phyloP scores from a whole-genome alignment of 208 protist genomes.

The Tritrichomonas musculus region DNA sequence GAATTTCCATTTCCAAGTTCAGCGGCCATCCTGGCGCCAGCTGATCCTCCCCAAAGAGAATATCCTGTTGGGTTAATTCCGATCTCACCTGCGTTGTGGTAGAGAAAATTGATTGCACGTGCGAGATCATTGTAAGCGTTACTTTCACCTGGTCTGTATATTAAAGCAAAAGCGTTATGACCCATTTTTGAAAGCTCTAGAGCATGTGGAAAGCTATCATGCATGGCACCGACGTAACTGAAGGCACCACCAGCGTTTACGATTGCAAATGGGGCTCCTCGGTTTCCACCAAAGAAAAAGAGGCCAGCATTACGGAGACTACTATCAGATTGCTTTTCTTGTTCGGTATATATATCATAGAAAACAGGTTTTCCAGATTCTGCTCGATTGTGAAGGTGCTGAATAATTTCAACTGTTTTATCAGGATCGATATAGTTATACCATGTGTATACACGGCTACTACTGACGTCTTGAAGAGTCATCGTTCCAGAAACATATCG shows the following conservation, averaged over 20 bases:
- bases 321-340: neutral
- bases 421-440: neutral
- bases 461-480: no score
- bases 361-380: neutral
- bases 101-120: neutral
- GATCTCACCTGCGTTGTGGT: neutral
- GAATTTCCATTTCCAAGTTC: neutral
- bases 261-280: neutral
- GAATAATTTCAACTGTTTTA: neutral
- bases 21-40: neutral
- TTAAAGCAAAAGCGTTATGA: neutral
- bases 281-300: neutral
- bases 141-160: neutral
- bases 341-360: neutral
- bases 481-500: no score
- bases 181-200: neutral
- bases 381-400: neutral
- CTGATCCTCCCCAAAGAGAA: neutral
- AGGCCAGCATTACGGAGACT: neutral
- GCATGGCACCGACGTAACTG: neutral
- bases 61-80: neutral
- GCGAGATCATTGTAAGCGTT: neutral
- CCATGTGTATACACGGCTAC: no score
- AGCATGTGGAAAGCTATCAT: neutral
- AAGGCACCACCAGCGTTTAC: neutral